Base-by-base conservation (phyloP, 176 grass and related monocot species). In the Triticum urartu region DNA sequence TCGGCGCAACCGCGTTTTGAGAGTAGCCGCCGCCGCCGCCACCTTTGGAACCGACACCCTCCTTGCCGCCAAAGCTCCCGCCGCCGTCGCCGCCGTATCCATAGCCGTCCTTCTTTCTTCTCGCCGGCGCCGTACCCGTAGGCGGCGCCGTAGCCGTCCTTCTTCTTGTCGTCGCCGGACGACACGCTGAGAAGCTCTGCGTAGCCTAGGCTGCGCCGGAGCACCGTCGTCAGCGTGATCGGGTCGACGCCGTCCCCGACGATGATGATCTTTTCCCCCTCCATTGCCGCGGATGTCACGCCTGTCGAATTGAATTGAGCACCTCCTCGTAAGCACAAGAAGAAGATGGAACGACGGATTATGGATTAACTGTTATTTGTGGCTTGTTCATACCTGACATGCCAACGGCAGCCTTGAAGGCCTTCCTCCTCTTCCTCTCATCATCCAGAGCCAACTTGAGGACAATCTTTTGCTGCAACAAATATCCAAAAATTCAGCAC, bases 381-480 rank as follows among this genome's bases (percentile, higher is more conserved):
- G 45, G 45, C 45, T 48, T 48, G 45, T 48, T 48, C 45, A 48
- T 48, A 48, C 45, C 45, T n/a, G 83, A 30, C 87, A 93, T 79
- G 47, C 84, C 61, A 11, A 93, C 94, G 28, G 94, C 91, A 78
- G 89, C 85, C 87, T 93, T 95, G 73, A 95, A 90, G 85, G 89
- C 94, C 82, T 91, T 96, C 77, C 81, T 83, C 67, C 68, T 84
- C 73, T 86, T 93, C 84, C 63, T 93, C 71, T 90, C 80, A 2
- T 89, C 82, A 25, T 93, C 94, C 78, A 93, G 64, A 1, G 72
- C 59, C 79, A 95, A 61, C 84, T 88, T 95, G 50, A 95, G 78
- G 9, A 93, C 85, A 74, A 95, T 82, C 89, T 95, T 95, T 93
- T 95, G 94, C 94, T 93, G 86, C 78, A 88, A 22, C 56, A 80